Base-by-base conservation (phyloP, 208 protist genomes). In the Wallacemonas sp. region DNA sequence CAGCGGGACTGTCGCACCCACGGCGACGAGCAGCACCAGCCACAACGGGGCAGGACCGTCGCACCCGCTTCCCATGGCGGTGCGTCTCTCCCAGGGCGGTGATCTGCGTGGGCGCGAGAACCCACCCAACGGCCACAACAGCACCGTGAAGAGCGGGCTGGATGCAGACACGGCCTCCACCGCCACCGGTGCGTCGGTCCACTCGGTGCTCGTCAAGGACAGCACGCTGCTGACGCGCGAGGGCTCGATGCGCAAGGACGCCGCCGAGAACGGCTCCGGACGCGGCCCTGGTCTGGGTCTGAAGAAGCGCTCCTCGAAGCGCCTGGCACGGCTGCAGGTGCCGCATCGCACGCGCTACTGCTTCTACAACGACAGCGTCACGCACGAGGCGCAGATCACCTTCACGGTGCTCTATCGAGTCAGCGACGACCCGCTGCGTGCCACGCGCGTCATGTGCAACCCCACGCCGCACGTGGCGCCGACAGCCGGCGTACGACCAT, bases 311-410 rank as follows among this genome's bases (percentile, higher is more conserved):
- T 52, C 67, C 14, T 71, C 66, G 32, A 62, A 68, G 49, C 65
- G 65, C 26, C 60, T 72, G 19, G 62, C 58, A 1, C 46, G 65
- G 34, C 29, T 78, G 36, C 58, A 54, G 29, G 64, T 70, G 47
- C 63, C 72, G 2, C 61, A 74, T 24, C 71, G 58, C 46, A 82
- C 72, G 12, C 76, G 68, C 21, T 82, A 70, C 67, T 71, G 72
- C 19, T 72, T 85, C 47, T 87, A 81, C 73, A 90, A 90, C 68
- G 85, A 90, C 68, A 81, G 74, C 61, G 46, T 44, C 30, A 79
- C 55, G 0, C 76, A 81, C 61, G 80, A 90, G 55, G 78, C 76
- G 36, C 73, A 90, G 24, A 48, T 90, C 9, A 70, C 49, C 3
- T 67, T 80, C 16, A 55, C 61, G 27, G 62, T 70, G 23, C 54